Base-by-base conservation (phyloP, 306 rosid species). In the Corylus avellana region DNA sequence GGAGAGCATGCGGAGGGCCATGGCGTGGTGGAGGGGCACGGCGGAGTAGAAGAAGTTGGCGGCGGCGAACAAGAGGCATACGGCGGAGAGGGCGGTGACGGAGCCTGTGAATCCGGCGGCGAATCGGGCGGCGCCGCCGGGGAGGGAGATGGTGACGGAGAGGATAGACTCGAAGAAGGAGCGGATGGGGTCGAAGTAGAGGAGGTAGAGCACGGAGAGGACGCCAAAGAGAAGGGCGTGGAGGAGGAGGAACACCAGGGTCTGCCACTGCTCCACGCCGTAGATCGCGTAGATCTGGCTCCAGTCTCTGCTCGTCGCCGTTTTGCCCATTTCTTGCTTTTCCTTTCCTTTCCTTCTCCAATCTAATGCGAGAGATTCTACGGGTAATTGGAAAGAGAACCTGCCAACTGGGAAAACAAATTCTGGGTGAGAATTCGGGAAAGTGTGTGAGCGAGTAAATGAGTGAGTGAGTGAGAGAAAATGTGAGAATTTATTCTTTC, bases 191-290 rank as follows among this genome's bases (percentile, higher is more conserved):
- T 82, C 58, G 77, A 96, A 96, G 77, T 91, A 89, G 8, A 92
- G 72, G 10, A 96, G 86, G 86, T 89, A 91, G n/a, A 91, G 50
- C 22, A 96, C 55, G 4, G 99, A 93, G 59, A 93, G 48, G 25
- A 82, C 83, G 7, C 98, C 77, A 80, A 96, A 89, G 35, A 93
- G 83, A 1, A 96, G 82, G 10, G 96, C 99, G 61, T 91, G 97
- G 69, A 94, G 84, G 8, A 93, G 32, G 39, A 96, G 92, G 78
- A 96, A 91, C 7, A 91, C 77, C 3, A 96, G 80, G 47, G 99
- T 96, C 27, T 90, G 98, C 97, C 98, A 90, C 74, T 96, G 98
- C 66, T 96, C 96, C 58, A 96, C 82, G 10, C 99, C 99, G 73
- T 90, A 95, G 90, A 95, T 91, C 89, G 97, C 81, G 83, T 91